Evolutionary conservation across 1,284 basidiomycete species (phyloP), one percentile per base, ranked within the genome.

Genomic region (Coriolopsis trogii): DNA sequence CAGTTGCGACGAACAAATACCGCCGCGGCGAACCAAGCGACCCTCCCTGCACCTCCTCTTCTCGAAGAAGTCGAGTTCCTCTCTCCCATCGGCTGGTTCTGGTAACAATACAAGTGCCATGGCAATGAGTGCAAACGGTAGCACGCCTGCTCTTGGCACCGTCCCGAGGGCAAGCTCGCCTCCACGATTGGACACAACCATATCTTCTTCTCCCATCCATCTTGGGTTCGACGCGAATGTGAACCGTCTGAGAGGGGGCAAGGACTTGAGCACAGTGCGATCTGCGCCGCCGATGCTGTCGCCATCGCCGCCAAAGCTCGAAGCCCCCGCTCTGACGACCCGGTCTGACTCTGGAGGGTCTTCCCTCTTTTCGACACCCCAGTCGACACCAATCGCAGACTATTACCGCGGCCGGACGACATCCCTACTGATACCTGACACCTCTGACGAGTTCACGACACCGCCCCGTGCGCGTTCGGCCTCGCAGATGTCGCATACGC

Each of bases 331-430:
- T 33, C 36, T 60, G 3, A 57, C 55, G 33, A 42, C 44, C 4
- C 62, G 66, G 20, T 57, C 60, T 7, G 61, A 66, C 42, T 67
- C 64, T 13, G 62, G 53, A 26, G 61, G 61, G 1, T 66, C 61
- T 34, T 69, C 62, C 37, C 52, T 62, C 16, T 68, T 63, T 48
- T 60, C 60, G 13, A 69, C 58, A n/a, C 60, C 62, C 25, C 70
- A 72, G 21, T 66, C 73, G 50, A 79, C 77, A 6, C 78, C 78
- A 3, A 80, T 79, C 49, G 76, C 76, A n/a, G 75, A 78, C 62
- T 67, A 67, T 49, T 78, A 74, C 66, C 64, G 47, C 31, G 56
- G 47, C 46, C 58, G 70, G 33, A 67, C 72, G 9, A 64, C 65
- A n/a, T 70, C 74, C 30, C 65, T 70, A 28, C 64, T 76, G 71